These are phyloP conservation scores for Athelia sp. DNA, from an alignment of 1,284 basidiomycete species.

Conservation along the genomic window DNA sequence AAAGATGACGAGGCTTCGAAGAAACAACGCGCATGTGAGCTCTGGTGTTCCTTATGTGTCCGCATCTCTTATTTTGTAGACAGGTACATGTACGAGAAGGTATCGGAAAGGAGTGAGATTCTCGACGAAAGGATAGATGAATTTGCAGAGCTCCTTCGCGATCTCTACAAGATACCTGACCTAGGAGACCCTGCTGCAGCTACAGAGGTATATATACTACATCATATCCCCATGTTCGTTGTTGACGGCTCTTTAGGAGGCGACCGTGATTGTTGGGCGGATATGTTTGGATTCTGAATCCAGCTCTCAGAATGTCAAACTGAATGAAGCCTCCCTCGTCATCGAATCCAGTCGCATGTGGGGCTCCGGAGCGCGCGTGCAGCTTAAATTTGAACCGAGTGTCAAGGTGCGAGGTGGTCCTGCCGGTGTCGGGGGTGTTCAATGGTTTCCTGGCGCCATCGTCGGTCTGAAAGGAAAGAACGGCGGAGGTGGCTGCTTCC, in stretches of 20 bases:
- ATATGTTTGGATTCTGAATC: slow-evolving; percentile 71
- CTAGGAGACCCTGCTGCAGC: slow-evolving; percentile 74
- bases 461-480: slow-evolving; percentile 88
- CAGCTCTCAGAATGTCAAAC: slow-evolving; percentile 49
- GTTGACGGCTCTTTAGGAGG: slow-evolving; percentile 43
- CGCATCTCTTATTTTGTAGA: slow-evolving; percentile 37
- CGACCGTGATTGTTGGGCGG: slow-evolving; percentile 75
- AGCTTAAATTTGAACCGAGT: slow-evolving; percentile 64
- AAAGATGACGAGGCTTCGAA: slow-evolving; percentile 33
- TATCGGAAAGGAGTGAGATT: slow-evolving; percentile 74
- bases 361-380: slow-evolving; percentile 67
- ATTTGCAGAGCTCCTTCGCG: slow-evolving; percentile 66
- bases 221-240: slow-evolving; percentile 3
- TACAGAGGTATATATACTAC: slow-evolving; percentile 54
- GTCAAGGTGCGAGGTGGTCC: slow-evolving; percentile 66
- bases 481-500: slow-evolving; percentile 85
- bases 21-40: slow-evolving; percentile 53
- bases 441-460: slow-evolving; percentile 88
- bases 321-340: slow-evolving; percentile 68
- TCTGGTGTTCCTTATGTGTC: slow-evolving; percentile 2
- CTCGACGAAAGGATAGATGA: slow-evolving; percentile 86
- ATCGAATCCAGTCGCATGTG: slow-evolving; percentile 81
- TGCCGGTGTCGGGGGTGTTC: slow-evolving; percentile 61
- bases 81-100: slow-evolving; percentile 92
- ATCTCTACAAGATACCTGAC: slow-evolving; percentile 65